Conservation (phyloP, 2,329 filamentous ascomycete species). For the Xylaria hypoxylon region DNA sequence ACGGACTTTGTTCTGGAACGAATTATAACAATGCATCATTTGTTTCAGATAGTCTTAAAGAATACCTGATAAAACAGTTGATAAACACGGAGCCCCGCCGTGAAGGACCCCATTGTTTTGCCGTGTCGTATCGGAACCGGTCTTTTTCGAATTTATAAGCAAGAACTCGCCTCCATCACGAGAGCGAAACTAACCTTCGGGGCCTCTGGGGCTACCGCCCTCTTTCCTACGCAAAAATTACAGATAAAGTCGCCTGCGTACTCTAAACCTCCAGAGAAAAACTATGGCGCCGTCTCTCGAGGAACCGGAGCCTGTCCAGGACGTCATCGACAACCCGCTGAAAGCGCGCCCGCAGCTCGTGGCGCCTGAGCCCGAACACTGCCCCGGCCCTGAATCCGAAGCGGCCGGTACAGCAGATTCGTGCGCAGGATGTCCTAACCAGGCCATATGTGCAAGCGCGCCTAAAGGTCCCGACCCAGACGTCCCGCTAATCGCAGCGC, state of each 20-base stretch:
- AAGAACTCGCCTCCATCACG: constrained; percentile 21
- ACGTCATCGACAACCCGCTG: constrained; percentile 79
- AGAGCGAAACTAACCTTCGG: not conserved
- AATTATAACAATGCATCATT: not conserved
- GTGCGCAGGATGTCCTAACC: constrained; percentile 95
- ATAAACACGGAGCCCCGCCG: constrained; percentile 26
- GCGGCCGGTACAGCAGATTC: constrained; percentile 79
- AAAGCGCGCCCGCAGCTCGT: constrained; percentile 86
- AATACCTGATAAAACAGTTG: not conserved
- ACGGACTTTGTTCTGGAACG: constrained; percentile 21
- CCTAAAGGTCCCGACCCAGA: constrained; percentile 97
- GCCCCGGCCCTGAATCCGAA: constrained; percentile 87
- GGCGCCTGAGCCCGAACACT: constrained; percentile 96
- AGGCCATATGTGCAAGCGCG: constrained; percentile 91
- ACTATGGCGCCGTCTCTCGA: constrained; percentile 87
- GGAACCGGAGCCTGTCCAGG: constrained; percentile 72
- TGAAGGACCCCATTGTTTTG: constrained; percentile 3
- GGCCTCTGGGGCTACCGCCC: constrained; percentile 3
- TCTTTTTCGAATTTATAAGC: constrained; percentile 39
- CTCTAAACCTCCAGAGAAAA: not conserved
- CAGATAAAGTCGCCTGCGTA: not conserved
- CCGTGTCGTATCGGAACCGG: constrained; percentile 10
- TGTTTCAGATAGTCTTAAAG: not conserved
- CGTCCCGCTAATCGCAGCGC: constrained; percentile 85
- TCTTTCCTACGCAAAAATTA: not conserved